phyloP scores from a whole-genome alignment of 2,329 filamentous ascomycete genomes.

The Clonostachys rosea region DNA sequence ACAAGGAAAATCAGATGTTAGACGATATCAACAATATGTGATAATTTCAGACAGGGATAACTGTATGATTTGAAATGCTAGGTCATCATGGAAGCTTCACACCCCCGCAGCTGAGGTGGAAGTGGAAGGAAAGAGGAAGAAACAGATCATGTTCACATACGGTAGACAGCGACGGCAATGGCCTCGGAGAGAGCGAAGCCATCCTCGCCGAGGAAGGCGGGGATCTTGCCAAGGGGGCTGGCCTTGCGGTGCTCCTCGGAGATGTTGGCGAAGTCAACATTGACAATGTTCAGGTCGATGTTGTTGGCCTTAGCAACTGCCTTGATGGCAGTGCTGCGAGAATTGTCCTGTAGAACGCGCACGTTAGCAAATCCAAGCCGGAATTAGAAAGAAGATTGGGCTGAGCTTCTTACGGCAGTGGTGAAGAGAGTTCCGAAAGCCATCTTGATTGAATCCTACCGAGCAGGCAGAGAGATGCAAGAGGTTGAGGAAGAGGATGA shows the following conservation, averaged over 20 bases:
- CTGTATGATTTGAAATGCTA: slow-evolving; percentile 67
- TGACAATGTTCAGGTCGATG: slow-evolving; percentile 82
- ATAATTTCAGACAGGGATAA: slow-evolving; percentile 96
- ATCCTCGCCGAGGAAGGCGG: slow-evolving; percentile 88
- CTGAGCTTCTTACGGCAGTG: slow-evolving; percentile 56
- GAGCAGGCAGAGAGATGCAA: slow-evolving; percentile 11
- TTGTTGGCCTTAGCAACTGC: slow-evolving; percentile 97
- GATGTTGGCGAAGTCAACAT: slow-evolving; percentile 62
- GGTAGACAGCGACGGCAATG: slow-evolving; percentile 95
- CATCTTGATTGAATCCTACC: slow-evolving; percentile 56
- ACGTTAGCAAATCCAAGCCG: slow-evolving; percentile 14
- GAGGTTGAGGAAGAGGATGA: slow-evolving; percentile 11
- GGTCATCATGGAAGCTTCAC: slow-evolving; percentile 55
- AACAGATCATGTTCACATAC: slow-evolving; percentile 58
- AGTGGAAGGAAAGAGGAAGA: slow-evolving; percentile 7
- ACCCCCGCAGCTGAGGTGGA: slow-evolving; percentile 1
- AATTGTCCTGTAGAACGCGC: slow-evolving; percentile 63
- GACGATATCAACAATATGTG: slow-evolving; percentile 64
- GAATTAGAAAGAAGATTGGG: slow-evolving; percentile 4
- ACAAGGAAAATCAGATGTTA: slow-evolving; percentile 70
- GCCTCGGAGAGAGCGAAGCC: slow-evolving; percentile 84
- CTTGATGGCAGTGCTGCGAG: slow-evolving; percentile 82
- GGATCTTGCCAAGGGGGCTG: slow-evolving; percentile 87
- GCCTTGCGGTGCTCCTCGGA: slow-evolving; percentile 76
- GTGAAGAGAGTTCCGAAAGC: slow-evolving; percentile 98